Conservation (phyloP, 495 filamentous ascomycete species). For the Tuber magnatum region DNA sequence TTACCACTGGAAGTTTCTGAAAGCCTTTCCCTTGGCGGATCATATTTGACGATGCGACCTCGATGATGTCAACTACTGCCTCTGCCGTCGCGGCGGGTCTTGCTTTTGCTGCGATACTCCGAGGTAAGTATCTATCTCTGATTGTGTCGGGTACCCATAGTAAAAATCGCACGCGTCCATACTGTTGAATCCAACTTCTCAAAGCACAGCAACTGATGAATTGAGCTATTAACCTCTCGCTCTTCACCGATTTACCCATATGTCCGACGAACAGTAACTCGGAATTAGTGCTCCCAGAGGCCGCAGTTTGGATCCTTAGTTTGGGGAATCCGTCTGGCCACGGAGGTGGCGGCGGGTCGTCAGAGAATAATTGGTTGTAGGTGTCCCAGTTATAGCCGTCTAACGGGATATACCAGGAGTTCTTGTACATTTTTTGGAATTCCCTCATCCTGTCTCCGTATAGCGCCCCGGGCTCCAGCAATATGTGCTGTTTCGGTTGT, state of each 20-base stretch:
- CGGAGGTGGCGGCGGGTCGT: slow-evolving; percentile 24
- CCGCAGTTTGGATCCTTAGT: slow-evolving; percentile 33
- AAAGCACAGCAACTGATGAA: slow-evolving; percentile 44
- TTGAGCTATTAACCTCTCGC: slow-evolving; percentile 40
- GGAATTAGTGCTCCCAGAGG: slow-evolving; percentile 25
- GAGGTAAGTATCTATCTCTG: slow-evolving; percentile 49
- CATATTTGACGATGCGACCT: slow-evolving; percentile 45
- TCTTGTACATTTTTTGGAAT: slow-evolving; percentile 40
- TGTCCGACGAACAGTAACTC: slow-evolving; percentile 42
- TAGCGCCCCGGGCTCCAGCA: slow-evolving; percentile 58
- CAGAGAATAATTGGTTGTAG: slow-evolving; percentile 46
- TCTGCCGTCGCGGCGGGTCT: slow-evolving; percentile 54
- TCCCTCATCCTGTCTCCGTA: slow-evolving; percentile 57
- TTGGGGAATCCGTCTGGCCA: slow-evolving; percentile 17
- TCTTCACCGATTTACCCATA: slow-evolving; percentile 40
- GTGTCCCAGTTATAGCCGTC: slow-evolving; percentile 46
- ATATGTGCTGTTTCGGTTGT: slow-evolving; percentile 67
- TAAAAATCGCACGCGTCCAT: slow-evolving; percentile 66
- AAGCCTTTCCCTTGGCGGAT: slow-evolving; percentile 42
- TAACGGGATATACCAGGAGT: slow-evolving; percentile 18
- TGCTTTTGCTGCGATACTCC: slow-evolving; percentile 47
- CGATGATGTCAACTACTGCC: slow-evolving; percentile 47
- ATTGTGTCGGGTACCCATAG: slow-evolving; percentile 53
- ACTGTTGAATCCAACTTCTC: slow-evolving; percentile 51
- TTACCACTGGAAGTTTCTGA: slow-evolving; percentile 40